Base-by-base conservation (phyloP, 805 yeast species). In the Metschnikowia dekortorum region DNA sequence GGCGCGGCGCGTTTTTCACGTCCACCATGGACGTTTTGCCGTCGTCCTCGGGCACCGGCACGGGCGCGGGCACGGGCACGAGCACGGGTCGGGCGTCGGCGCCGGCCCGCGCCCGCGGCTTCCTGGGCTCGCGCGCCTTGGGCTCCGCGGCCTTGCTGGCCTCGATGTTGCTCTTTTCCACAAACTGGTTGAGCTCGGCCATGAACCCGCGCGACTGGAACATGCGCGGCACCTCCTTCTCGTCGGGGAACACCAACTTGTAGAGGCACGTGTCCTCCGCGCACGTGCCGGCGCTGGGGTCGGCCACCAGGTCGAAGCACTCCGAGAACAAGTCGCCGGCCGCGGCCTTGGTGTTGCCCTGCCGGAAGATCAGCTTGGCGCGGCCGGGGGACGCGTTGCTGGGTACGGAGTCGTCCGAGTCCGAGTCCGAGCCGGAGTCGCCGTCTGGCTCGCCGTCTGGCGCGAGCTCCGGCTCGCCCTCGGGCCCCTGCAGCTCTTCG, bases 331-430 rank as follows among this genome's bases (percentile, higher is more conserved):
- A 33, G 18, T 44, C 46, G 22, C 22, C 1, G 22, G 22, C 1
- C 22, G 22, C 5, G 22, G 22, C 22, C 22, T 3, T 4, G 1
- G 18, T 26, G 22, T 10, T 6, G 8, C 7, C 18, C 26, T 9
- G 43, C 3, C 45, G 45, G 38, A 42, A 42, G 10, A 42, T 33
- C 45, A 41, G 45, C 22, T 40, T 40, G 22, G 22, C 22, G 22
- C 22, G 22, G 22, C 22, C 22, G 22, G 22, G 22, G 5, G 22
- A 22, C 22, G 4, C 22, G 22, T 22, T 4, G 22, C 22, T 22
- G 39, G n/a, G 28, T 13, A 18, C 13, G 8, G 39, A 37, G 29
- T 47, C 53, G 33, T 47, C 51, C 4, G 51, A 51, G 39, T 44
- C 54, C 5, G 39, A 18, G 26, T 33, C 39, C 3, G 10, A 31